These are phyloP conservation scores for Aspergillus panamensis DNA, from an alignment of 495 filamentous ascomycete species.

Conservation along the genomic window DNA sequence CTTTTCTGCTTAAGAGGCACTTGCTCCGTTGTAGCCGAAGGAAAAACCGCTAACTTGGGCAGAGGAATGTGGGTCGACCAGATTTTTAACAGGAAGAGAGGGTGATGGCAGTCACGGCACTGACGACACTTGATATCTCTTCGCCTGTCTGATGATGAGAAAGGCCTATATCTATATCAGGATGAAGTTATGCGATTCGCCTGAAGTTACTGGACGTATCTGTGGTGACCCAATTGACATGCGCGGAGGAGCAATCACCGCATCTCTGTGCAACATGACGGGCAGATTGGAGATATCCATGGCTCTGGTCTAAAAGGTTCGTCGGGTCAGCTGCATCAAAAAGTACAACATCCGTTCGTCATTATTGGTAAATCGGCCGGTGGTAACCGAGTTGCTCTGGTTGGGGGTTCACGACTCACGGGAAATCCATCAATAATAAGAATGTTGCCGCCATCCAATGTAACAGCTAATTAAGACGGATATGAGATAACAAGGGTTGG, in stretches of 20 bases:
- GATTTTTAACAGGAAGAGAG: not conserved
- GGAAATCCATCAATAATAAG: no score
- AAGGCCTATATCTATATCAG: not conserved
- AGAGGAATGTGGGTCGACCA: constrained; percentile 13
- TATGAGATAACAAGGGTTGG: constrained; percentile 1
- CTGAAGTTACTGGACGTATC: not conserved
- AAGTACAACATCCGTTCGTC: constrained; percentile 6
- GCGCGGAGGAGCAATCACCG: no score
- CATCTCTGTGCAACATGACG: not conserved
- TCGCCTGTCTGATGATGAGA: not conserved
- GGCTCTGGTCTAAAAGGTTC: not conserved
- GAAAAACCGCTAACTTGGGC: constrained; percentile 7
- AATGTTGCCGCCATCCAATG: not conserved
- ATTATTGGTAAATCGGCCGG: constrained; percentile 3
- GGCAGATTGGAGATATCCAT: not conserved
- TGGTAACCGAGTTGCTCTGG: constrained; percentile 3
- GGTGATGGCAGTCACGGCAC: not conserved
- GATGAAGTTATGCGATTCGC: not conserved
- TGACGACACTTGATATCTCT: not conserved
- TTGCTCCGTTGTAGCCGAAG: not conserved
- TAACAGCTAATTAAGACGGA: not conserved
- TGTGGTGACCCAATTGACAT: not conserved
- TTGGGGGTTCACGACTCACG: not conserved
- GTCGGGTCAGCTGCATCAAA: constrained; percentile 11
- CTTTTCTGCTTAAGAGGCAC: no score